A percentile compares a stretch with the other conserved stretches of the same genome.
Conservation (phyloP, 148 eudicot species). For the Silene uniflora region DNA sequence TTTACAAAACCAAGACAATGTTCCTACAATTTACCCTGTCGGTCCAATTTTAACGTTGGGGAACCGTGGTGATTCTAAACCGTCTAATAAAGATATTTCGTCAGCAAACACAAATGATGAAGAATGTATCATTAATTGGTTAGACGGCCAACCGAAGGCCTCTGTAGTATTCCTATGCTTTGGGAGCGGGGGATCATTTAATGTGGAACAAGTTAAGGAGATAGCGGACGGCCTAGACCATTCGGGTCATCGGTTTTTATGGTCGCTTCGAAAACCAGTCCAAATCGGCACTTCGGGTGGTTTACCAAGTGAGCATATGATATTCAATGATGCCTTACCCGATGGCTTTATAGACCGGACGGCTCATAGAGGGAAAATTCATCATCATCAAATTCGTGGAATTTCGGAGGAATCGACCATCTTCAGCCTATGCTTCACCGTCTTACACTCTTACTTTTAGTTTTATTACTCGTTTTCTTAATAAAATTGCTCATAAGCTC, state of each 20-base stretch:
- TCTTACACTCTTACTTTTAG: too few species aligned
- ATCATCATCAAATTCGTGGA: too few species aligned
- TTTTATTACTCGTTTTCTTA: too few species aligned
- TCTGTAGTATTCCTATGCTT: slow-evolving; percentile 58
- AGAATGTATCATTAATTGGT: slow-evolving; percentile 36
- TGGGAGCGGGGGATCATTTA: slow-evolving; percentile 47
- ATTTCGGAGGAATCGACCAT: too few species aligned
- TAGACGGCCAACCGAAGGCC: slow-evolving; percentile 38
- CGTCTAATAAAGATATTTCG: neutral
- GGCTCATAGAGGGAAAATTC: slow-evolving; percentile 16
- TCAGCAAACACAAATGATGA: neutral
- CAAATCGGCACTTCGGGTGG: slow-evolving; percentile 10
- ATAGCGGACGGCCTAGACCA: slow-evolving; percentile 47
- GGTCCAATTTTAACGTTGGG: slow-evolving; percentile 41
- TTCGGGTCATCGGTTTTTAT: slow-evolving; percentile 36
- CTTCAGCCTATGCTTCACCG: too few species aligned
- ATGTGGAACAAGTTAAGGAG: slow-evolving; percentile 37
- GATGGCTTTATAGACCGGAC: slow-evolving; percentile 28
- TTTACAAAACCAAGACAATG: neutral
- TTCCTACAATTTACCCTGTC: slow-evolving; percentile 38
- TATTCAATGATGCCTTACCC: slow-evolving; percentile 17
- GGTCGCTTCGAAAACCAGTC: slow-evolving; percentile 32
- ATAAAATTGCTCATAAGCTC: too few species aligned
- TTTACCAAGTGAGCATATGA: neutral
- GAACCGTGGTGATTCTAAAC: neutral